phyloP scores from a whole-genome alignment of 129 eudicot species.

The Flaveria brownii region DNA sequence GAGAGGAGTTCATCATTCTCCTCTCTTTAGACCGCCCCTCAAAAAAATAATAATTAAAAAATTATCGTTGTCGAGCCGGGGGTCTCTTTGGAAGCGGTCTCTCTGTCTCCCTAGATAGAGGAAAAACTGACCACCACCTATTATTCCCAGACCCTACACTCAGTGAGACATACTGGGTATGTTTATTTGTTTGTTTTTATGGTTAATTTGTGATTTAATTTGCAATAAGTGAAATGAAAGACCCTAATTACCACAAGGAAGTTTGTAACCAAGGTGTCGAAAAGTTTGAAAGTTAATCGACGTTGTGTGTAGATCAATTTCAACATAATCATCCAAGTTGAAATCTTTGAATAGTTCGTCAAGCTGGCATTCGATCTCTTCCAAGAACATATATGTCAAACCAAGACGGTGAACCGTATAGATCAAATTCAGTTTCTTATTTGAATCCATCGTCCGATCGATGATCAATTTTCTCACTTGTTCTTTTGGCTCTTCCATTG shows the following conservation, averaged over 20 bases:
- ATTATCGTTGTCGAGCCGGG: too few relatives aligned
- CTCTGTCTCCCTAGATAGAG: too few relatives aligned
- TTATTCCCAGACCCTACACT: too few relatives aligned
- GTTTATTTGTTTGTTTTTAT: too few relatives aligned
- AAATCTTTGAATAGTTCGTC: constrained; percentile 23
- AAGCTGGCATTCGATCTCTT: constrained; percentile 36
- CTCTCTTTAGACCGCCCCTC: too few relatives aligned
- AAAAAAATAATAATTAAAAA: too few relatives aligned
- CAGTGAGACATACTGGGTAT: too few relatives aligned
- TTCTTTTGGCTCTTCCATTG: constrained; percentile 33
- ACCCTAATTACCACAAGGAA: constrained; percentile 30
- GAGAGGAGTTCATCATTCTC: too few relatives aligned
- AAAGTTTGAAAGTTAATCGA: constrained; percentile 37
- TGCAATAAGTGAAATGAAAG: not conserved
- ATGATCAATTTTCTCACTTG: constrained; percentile 29
- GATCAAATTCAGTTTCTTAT: constrained; percentile 29
- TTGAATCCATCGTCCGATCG: constrained; percentile 1
- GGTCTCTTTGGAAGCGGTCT: too few relatives aligned
- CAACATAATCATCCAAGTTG: not conserved
- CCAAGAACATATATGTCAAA: constrained; percentile 33
- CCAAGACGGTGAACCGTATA: constrained; percentile 44
- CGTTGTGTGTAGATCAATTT: constrained; percentile 27
- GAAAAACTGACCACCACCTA: too few relatives aligned
- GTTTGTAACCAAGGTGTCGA: constrained; percentile 40
- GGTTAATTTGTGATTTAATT: too few relatives aligned